Evolutionary conservation across 164 flowering plant genomes (phyloP).

Genomic region (Stephania japonica): DNA sequence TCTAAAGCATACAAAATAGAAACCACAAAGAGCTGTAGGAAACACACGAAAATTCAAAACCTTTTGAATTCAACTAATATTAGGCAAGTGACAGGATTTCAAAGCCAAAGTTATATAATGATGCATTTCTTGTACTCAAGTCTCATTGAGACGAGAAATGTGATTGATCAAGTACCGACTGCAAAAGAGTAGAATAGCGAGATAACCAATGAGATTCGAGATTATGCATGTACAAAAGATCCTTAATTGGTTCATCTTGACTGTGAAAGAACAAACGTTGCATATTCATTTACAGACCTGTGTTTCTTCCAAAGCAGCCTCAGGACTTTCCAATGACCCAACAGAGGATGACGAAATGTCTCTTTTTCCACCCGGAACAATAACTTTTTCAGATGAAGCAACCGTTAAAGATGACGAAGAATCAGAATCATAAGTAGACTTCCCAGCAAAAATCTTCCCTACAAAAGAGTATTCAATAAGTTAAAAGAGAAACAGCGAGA

Average conservation of each 20-base stretch:
- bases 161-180: neutral
- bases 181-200: neutral
- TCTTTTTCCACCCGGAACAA: conserved; percentile 60
- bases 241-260: too few species aligned
- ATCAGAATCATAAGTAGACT: conserved; percentile 48
- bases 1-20: neutral
- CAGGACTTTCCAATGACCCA: conserved; percentile 35
- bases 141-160: neutral
- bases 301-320: conserved; percentile 30
- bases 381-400: conserved; percentile 61
- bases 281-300: conserved; percentile 34
- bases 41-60: neutral
- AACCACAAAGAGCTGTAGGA: neutral
- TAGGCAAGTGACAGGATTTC: neutral
- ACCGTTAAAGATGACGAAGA: conserved; percentile 33
- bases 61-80: neutral
- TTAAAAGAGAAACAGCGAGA: neutral
- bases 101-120: neutral
- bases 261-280: neutral
- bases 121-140: neutral
- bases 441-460: conserved; percentile 72
- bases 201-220: neutral
- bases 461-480: conserved; percentile 20
- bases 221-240: too few species aligned
- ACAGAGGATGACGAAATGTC: conserved; percentile 43